These are phyloP conservation scores for Brassica carinata DNA, from an alignment of 345 rosid species.

Conservation along the genomic window DNA sequence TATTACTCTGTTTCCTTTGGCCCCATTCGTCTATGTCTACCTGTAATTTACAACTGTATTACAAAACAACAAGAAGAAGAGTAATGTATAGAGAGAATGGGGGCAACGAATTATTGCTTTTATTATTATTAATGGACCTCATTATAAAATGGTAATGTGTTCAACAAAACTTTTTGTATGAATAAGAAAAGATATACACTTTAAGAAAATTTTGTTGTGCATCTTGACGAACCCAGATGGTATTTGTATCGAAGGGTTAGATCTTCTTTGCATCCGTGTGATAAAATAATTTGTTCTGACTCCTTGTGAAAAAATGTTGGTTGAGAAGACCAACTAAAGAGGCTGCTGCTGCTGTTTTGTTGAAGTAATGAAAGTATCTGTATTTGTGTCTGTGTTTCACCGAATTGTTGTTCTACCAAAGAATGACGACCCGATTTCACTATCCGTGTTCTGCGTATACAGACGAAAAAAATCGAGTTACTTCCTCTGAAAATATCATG, in stretches of 20 bases:
- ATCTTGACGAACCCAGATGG: conserved; percentile 30
- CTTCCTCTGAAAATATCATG: neutral
- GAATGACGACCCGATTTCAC: conserved; percentile 82
- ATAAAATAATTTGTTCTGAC: conserved; percentile 8
- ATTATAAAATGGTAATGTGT: conserved; percentile 17
- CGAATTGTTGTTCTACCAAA: conserved; percentile 59
- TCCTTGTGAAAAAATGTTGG: conserved; percentile 33
- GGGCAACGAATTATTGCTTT: conserved; percentile 31
- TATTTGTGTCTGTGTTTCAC: conserved; percentile 21
- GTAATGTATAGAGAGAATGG: neutral
- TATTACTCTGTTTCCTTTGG: conserved; percentile 5
- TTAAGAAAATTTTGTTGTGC: conserved; percentile 23
- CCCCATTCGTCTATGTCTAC: conserved; percentile 12
- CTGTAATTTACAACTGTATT: conserved; percentile 8
- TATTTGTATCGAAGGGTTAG: conserved; percentile 29
- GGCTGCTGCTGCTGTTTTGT: conserved; percentile 22
- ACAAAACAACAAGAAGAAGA: conserved; percentile 13
- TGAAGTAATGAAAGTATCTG: conserved; percentile 29
- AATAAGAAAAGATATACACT: conserved; percentile 33
- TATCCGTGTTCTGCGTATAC: conserved; percentile 66
- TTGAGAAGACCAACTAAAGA: conserved; percentile 38
- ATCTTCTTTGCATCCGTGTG: conserved; percentile 36
- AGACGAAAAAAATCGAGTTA: neutral
- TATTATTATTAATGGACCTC: conserved; percentile 12
- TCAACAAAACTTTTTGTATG: conserved; percentile 18